phyloP scores from a whole-genome alignment of 2,329 filamentous ascomycete species.

The Monilinia laxa region DNA sequence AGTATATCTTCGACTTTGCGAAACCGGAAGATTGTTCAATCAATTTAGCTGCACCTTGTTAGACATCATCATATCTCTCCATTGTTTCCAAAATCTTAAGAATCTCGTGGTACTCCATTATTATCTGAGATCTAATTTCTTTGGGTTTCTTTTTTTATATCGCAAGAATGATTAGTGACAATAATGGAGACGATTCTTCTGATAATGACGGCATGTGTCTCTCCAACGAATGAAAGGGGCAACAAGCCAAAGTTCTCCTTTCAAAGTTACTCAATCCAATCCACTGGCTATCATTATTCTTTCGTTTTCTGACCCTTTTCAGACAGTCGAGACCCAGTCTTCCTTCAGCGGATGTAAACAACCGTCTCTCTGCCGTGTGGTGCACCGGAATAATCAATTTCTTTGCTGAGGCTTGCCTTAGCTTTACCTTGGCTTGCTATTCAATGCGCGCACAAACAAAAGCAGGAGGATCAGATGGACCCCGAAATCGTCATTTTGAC shows the following conservation, averaged over 20 bases:
- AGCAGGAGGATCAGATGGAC: constrained; percentile 20
- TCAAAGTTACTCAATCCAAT: background rate
- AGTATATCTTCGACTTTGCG: constrained; percentile 1
- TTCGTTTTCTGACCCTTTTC: background rate
- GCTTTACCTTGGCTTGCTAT: constrained; percentile 3
- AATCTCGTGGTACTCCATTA: constrained; percentile 14
- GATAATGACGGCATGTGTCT: constrained; percentile 14
- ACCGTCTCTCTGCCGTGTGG: constrained; percentile 1
- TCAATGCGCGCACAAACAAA: constrained; percentile 17
- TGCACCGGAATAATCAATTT: constrained; percentile 1
- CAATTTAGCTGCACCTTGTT: constrained; percentile 11
- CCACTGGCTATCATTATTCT: constrained; percentile 9
- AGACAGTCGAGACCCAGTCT: background rate
- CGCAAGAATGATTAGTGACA: background rate
- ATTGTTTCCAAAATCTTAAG: constrained; percentile 5
- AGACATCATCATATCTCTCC: constrained; percentile 5
- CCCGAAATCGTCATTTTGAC: constrained; percentile 21
- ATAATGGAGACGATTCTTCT: background rate
- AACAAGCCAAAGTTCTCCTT: background rate
- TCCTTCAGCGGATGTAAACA: constrained; percentile 16
- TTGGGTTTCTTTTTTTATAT: constrained; percentile 3
- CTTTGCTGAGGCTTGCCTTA: constrained; percentile 18
- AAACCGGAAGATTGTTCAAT: constrained; percentile 3
- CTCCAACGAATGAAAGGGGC: constrained; percentile 13
- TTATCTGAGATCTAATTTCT: constrained; percentile 15